phyloP scores from a whole-genome alignment of 371 early-diverging fungal species.

The Rhizopus microsporus region DNA sequence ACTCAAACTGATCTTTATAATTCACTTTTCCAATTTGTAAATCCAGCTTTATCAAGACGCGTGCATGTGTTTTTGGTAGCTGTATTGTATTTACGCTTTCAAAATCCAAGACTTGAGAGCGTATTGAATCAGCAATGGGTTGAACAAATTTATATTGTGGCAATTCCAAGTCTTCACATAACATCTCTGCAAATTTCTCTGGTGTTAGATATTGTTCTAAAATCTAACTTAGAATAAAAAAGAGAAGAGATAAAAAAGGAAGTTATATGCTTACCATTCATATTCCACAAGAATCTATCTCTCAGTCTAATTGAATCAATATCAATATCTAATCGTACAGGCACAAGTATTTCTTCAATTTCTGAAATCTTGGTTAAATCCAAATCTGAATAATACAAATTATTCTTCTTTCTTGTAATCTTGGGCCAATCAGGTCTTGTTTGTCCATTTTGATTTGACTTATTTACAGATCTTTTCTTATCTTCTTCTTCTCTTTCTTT shows the following conservation, averaged over 20 bases:
- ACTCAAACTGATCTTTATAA: constrained; percentile 91
- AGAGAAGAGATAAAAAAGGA: background rate
- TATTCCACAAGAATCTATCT: constrained; percentile 85
- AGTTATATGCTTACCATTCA: constrained; percentile 54
- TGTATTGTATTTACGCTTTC: constrained; percentile 43
- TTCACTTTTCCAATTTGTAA: constrained; percentile 82
- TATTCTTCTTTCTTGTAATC: constrained; percentile 36
- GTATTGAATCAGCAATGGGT: constrained; percentile 81
- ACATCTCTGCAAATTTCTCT: constrained; percentile 88
- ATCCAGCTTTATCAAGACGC: constrained; percentile 65
- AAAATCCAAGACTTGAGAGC: constrained; percentile 55
- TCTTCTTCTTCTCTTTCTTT: constrained; percentile 11
- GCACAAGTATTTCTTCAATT: constrained; percentile 67
- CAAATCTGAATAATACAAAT: constrained; percentile 14
- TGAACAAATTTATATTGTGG: constrained; percentile 56
- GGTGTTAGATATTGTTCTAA: constrained; percentile 84
- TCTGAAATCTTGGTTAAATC: constrained; percentile 45
- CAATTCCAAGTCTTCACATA: constrained; percentile 83
- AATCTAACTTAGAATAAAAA: background rate
- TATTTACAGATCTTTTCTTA: constrained; percentile 12
- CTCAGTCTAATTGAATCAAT: constrained; percentile 72
- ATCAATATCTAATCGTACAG: constrained; percentile 83
- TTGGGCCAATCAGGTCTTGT: constrained; percentile 22
- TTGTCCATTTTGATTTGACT: constrained; percentile 5
- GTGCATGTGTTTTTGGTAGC: constrained; percentile 33